Evolutionary conservation across 2,329 filamentous ascomycete genomes (phyloP).

Genomic region (Plenodomus lindquistii): DNA sequence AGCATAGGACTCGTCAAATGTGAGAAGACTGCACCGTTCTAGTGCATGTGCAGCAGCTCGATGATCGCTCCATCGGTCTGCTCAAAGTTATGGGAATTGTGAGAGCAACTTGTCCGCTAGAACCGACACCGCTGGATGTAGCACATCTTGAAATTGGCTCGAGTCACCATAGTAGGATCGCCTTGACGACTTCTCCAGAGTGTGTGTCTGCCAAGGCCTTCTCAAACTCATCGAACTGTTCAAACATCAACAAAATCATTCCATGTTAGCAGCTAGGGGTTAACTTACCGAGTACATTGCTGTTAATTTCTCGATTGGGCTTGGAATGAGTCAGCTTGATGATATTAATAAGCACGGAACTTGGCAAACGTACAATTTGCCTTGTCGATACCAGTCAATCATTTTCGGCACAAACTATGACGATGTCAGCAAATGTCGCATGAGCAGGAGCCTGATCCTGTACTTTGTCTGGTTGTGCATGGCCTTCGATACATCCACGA

Average conservation of each 20-base stretch:
- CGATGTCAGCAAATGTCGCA: no score
- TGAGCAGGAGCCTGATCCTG: no score
- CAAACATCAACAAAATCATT: no score
- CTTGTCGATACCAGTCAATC: slow-evolving; percentile 55
- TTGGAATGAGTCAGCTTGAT: neutral
- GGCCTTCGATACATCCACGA: slow-evolving; percentile 54
- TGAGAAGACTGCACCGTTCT: no score
- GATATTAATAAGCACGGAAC: neutral
- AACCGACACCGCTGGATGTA: neutral
- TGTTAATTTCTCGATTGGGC: slow-evolving; percentile 51
- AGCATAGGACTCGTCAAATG: no score
- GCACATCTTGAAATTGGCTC: neutral
- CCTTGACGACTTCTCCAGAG: slow-evolving; percentile 46
- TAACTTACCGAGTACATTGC: slow-evolving; percentile 45
- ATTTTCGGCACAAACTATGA: slow-evolving; percentile 53
- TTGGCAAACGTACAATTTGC: slow-evolving; percentile 41
- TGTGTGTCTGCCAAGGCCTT: slow-evolving; percentile 51
- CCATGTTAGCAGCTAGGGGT: no score
- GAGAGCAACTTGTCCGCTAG: neutral
- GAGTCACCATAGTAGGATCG: slow-evolving; percentile 46
- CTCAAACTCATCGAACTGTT: slow-evolving; percentile 46
- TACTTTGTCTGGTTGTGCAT: slow-evolving; percentile 44
- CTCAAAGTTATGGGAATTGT: no score
- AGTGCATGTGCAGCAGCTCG: no score
- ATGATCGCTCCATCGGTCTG: no score